Evolutionary conservation across 768 basidiomycete species (phyloP), one percentile per base, ranked within the genome.

Genomic region (Phaeotremella fagi): DNA sequence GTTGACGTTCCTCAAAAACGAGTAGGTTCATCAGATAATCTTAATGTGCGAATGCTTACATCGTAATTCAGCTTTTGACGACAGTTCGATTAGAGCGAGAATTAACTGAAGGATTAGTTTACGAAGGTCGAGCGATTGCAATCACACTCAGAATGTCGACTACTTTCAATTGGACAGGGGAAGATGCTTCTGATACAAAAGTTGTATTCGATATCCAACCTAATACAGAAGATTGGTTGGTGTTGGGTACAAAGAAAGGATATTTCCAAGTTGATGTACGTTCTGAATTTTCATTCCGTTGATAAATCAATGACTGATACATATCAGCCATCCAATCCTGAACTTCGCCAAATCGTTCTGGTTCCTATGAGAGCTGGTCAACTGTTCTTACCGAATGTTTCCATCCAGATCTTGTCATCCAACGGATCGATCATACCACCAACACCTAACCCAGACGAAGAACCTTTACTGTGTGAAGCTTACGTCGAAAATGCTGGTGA

Each of bases 111-210:
- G 78, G 80, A 2, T 75, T 87, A 41, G 54, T 60, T 23, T 91
- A 88, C 64, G 90, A 91, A 22, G 92, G 92, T 0, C 88, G 92
- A 62, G 87, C 90, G 0, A 80, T 94, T n/a, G 77, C 82, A 16
- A 83, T 84, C 0, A 78, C 77, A 11, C 74, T 95, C 28, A 79
- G 77, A 1, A 82, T 97, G 24, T 77, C 77, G 29, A 87, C 86
- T 0, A 84, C 85, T 2, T 85, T 88, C 65, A 83, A 85, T 57
- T 92, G 90, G 90, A 36, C 57, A 80, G 84, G 80, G 66, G 67
- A 4, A 12, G 3, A 26, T 3, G 15, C 22, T 4, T 38, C 48
- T 20, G 74, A 72, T 49, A 85, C 84, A 67, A 65, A 74, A 35
- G 79, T 92, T 75, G 80, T 84, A 31, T 97, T 86, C 66, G 88